Percentiles rank a stretch among this genome's conserved stretches.
Conservation (phyloP, 176 grass and related monocot species). For the Oryza nivara region DNA sequence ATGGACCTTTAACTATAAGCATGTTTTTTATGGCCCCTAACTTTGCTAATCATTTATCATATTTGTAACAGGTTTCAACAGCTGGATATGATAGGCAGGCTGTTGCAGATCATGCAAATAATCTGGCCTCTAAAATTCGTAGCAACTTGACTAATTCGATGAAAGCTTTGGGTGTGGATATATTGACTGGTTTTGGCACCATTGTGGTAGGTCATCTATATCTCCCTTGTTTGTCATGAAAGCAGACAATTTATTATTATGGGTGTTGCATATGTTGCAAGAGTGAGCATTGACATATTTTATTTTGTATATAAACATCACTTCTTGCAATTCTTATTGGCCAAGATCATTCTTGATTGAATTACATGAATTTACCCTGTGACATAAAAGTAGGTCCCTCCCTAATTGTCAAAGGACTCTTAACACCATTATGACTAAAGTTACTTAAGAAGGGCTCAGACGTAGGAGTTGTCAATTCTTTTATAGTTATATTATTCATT, state of each 20-base stretch:
- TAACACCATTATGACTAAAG: not conserved
- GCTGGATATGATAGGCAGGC: constrained; percentile 86
- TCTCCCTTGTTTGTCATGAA: not conserved
- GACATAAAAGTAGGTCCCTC: no score
- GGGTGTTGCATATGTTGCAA: no score
- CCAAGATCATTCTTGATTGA: no score
- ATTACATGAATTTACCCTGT: no score
- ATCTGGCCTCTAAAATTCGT: constrained; percentile 88
- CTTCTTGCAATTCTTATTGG: no score
- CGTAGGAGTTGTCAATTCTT: not conserved
- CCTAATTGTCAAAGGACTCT: no score
- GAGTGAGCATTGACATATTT: no score
- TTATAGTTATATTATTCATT: not conserved
- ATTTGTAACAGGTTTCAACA: constrained; percentile 63
- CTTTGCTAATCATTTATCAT: constrained; percentile 16
- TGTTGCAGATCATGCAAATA: constrained; percentile 62
- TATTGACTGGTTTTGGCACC: constrained; percentile 77
- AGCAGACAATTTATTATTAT: not conserved
- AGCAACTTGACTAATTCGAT: constrained; percentile 96
- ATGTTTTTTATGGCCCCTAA: not conserved
- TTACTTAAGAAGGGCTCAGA: not conserved
- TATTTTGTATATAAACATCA: no score
- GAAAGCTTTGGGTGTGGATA: constrained; percentile 87
- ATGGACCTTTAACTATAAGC: not conserved
- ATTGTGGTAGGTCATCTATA: constrained; percentile 66